Evolutionary conservation across 148 eudicot genomes (phyloP).

Genomic region (Diospyros kaki): DNA sequence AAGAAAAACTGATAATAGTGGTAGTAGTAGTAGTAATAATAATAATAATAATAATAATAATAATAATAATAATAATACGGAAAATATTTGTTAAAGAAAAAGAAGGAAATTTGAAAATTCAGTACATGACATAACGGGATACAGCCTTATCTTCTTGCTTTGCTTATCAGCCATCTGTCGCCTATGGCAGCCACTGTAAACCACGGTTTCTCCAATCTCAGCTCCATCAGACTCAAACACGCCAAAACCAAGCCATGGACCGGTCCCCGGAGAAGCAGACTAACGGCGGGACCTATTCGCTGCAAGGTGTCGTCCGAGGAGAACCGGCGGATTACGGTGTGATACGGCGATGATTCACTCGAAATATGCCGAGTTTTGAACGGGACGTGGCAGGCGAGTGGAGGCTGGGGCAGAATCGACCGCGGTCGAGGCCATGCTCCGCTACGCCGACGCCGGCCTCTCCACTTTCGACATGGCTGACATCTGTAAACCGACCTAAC

Average conservation of each 20-base stretch:
- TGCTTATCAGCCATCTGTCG: too few relatives aligned
- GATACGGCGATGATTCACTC: conserved; percentile 58
- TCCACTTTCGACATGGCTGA: conserved; percentile 92
- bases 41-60: too few relatives aligned
- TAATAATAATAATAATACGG: too few relatives aligned
- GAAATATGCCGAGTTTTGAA: conserved; percentile 80
- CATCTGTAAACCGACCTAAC: conserved; percentile 41
- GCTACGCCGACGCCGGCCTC: conserved; percentile 73
- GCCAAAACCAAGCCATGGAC: conserved; percentile 9
- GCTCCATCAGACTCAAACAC: neutral
- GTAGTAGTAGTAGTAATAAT: too few relatives aligned
- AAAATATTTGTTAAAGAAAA: too few relatives aligned
- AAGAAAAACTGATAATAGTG: too few relatives aligned
- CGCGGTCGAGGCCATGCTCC: conserved; percentile 93
- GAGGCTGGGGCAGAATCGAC: conserved; percentile 94
- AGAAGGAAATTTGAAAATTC: too few relatives aligned
- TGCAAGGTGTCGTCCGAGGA: conserved; percentile 40
- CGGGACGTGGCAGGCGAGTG: conserved; percentile 99
- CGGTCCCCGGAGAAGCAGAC: conserved; percentile 15
- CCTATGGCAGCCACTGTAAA: conserved; percentile 21
- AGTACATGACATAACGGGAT: too few relatives aligned
- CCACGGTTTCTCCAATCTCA: conserved; percentile 16
- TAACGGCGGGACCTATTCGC: conserved; percentile 27
- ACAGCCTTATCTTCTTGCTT: too few relatives aligned
- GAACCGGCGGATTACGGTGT: conserved; percentile 38